Percentiles rank a stretch among this genome's conserved stretches.
These are phyloP conservation scores for Termitomyces sp. DNA, from an alignment of 768 basidiomycete species.

Conservation along the genomic window DNA sequence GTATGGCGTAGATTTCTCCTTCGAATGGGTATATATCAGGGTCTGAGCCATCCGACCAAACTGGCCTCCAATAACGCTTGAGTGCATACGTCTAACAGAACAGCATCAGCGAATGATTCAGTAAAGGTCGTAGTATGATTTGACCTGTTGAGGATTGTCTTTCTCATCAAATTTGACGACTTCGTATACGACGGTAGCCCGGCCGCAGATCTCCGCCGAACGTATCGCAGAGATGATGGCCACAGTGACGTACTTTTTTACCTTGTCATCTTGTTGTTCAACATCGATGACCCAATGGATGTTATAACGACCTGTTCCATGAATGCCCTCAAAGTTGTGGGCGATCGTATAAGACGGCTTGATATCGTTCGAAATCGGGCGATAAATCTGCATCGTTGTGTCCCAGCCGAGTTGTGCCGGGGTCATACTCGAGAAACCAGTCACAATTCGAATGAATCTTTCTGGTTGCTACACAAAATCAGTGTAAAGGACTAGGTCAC, in stretches of 20 bases:
- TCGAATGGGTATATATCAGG: neutral
- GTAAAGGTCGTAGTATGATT: neutral
- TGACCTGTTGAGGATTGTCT: neutral
- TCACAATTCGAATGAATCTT: neutral
- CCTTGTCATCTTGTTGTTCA: neutral
- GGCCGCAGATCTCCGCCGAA: neutral
- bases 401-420: no score
- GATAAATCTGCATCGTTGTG: no score
- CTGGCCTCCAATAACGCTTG: conserved; percentile 8
- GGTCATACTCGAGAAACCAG: neutral
- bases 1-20: neutral
- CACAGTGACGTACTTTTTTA: neutral
- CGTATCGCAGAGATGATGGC: neutral
- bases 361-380: no score
- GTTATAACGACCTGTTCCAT: no score
- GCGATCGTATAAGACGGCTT: no score
- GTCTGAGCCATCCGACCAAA: neutral
- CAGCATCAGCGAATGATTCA: neutral
- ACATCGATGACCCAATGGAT: neutral
- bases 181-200: neutral
- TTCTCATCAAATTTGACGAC: neutral
- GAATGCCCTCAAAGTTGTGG: no score
- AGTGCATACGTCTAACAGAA: neutral
- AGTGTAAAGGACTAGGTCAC: neutral
- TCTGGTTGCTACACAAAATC: neutral